A percentile compares a stretch with the other conserved stretches of the same genome.
Evolutionary conservation across 2,329 filamentous ascomycete species (phyloP).

Genomic region (Arachnomyces sp.): DNA sequence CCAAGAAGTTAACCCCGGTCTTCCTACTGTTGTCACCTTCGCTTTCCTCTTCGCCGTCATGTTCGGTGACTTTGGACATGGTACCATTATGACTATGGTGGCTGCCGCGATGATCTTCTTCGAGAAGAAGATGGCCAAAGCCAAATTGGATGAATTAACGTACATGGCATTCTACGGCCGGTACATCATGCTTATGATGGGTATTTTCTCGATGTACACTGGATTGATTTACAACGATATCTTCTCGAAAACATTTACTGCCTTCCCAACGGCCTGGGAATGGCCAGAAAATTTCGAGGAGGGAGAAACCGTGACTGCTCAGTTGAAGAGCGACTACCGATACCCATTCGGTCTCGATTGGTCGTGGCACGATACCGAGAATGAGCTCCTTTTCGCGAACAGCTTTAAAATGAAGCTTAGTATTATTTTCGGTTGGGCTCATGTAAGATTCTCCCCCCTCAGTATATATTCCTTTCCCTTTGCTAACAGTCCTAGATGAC

Average conservation of each 20-base stretch:
- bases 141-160: constrained; percentile 95
- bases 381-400: constrained; percentile 92
- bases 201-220: constrained; percentile 91
- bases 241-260: constrained; percentile 85
- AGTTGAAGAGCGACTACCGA: constrained; percentile 66
- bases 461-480: not conserved
- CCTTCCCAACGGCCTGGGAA: constrained; percentile 86
- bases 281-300: constrained; percentile 65
- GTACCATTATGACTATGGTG: constrained; percentile 75
- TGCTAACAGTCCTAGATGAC: constrained; percentile 59
- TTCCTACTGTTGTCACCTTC: constrained; percentile 94
- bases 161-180: constrained; percentile 98
- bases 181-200: constrained; percentile 98
- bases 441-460: constrained; percentile 42
- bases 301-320: constrained; percentile 57
- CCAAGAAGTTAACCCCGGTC: constrained; percentile 89
- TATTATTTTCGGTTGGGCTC: constrained; percentile 92
- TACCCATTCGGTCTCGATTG: constrained; percentile 95
- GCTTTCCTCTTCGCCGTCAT: constrained; percentile 99
- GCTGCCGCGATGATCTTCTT: constrained; percentile 92
- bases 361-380: constrained; percentile 94
- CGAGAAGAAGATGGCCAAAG: constrained; percentile 71
- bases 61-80: constrained; percentile 97
- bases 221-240: constrained; percentile 96
- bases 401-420: constrained; percentile 99